Evolutionary conservation across 2,329 filamentous ascomycete species (phyloP).

Genomic region (Colletotrichum chlorophyti): DNA sequence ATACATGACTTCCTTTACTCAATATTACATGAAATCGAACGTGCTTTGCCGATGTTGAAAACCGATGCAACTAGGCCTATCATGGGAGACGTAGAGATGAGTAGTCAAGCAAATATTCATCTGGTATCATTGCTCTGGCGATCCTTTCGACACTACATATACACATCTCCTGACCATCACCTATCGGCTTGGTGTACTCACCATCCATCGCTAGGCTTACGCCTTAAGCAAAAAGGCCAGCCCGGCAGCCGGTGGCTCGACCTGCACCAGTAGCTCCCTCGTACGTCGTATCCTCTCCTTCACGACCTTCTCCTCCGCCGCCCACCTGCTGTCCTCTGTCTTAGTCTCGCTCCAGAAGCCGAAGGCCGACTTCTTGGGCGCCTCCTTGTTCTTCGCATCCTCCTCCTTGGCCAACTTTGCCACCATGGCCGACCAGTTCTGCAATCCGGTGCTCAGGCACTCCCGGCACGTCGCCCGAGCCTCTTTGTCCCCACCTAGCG

Average conservation of each 20-base stretch:
- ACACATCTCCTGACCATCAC: too few relatives aligned
- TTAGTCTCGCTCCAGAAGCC: conserved; percentile 46
- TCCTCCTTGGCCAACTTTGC: conserved; percentile 64
- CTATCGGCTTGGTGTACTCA: neutral
- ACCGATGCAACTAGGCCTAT: too few relatives aligned
- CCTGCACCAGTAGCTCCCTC: conserved; percentile 58
- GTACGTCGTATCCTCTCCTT: conserved; percentile 58
- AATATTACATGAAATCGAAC: too few relatives aligned
- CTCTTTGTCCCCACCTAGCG: neutral
- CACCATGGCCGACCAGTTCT: conserved; percentile 87
- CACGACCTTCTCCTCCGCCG: conserved; percentile 61
- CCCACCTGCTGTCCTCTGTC: conserved; percentile 54
- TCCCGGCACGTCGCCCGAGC: conserved; percentile 70
- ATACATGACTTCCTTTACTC: too few relatives aligned
- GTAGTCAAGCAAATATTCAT: neutral
- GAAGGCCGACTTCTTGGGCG: conserved; percentile 39
- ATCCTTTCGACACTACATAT: neutral
- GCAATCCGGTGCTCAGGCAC: conserved; percentile 77
- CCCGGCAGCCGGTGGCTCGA: conserved; percentile 44
- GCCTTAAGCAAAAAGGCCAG: conserved; percentile 48
- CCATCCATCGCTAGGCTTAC: conserved; percentile 32
- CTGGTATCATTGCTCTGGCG: neutral
- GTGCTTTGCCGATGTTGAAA: too few relatives aligned
- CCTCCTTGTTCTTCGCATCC: conserved; percentile 41
- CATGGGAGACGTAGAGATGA: too few relatives aligned